phyloP scores from a whole-genome alignment of 306 rosid species.

The Quercus alba region DNA sequence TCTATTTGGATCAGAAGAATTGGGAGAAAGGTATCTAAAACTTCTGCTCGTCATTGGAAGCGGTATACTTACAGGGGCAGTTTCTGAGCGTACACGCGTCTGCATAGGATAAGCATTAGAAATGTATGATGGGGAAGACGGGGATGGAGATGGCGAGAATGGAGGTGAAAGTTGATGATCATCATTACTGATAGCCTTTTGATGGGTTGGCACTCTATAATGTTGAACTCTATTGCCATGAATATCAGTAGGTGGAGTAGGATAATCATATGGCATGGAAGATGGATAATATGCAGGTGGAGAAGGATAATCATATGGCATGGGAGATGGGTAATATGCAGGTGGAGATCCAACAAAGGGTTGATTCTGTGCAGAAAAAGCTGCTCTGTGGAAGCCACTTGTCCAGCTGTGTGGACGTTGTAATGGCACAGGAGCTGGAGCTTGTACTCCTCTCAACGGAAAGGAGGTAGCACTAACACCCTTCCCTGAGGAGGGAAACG shows the following conservation, averaged over 20 bases:
- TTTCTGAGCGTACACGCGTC: constrained; percentile 55
- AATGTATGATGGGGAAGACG: constrained; percentile 63
- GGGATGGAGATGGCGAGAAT: constrained; percentile 71
- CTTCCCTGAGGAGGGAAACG: constrained; percentile 52
- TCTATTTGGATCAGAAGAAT: constrained; percentile 71
- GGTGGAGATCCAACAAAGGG: constrained; percentile 62
- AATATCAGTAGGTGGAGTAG: constrained; percentile 61
- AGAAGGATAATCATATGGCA: constrained; percentile 52
- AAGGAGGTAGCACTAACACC: constrained; percentile 56
- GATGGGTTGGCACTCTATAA: constrained; percentile 34
- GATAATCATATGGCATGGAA: constrained; percentile 44
- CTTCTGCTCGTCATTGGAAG: constrained; percentile 43
- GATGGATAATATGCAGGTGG: constrained; percentile 57
- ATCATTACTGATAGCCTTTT: constrained; percentile 42
- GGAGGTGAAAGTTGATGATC: constrained; percentile 92
- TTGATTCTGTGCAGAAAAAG: constrained; percentile 45
- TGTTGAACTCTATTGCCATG: constrained; percentile 40
- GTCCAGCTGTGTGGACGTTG: constrained; percentile 84
- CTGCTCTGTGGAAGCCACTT: constrained; percentile 59
- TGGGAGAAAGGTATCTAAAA: constrained; percentile 64
- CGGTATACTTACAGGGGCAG: constrained; percentile 84
- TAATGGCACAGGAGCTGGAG: constrained; percentile 40
- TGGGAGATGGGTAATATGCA: constrained; percentile 48
- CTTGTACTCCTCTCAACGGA: constrained; percentile 44
- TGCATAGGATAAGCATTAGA: constrained; percentile 40